Percentiles rank a stretch among this genome's conserved stretches.
Evolutionary conservation across 2,329 filamentous ascomycete species (phyloP).

Genomic region (Epichloe elymi): DNA sequence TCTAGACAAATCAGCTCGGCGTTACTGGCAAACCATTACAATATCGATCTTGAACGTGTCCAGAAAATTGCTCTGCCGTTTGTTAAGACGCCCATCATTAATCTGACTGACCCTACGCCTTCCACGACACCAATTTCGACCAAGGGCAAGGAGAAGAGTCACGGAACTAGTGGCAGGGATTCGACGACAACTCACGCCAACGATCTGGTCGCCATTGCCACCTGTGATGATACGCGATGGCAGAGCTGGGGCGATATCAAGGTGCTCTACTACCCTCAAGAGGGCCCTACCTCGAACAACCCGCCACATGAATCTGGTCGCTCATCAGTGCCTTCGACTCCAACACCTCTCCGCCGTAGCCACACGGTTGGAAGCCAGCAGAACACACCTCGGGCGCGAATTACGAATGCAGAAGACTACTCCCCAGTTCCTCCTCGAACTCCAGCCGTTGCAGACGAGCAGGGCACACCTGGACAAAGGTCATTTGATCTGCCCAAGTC

Average conservation of each 20-base stretch:
- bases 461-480: slow-evolving; percentile 33
- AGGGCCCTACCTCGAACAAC: slow-evolving; percentile 13
- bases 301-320: slow-evolving; percentile 14
- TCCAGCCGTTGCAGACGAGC: slow-evolving; percentile 23
- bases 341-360: slow-evolving; percentile 61
- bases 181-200: slow-evolving; percentile 60
- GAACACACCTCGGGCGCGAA: slow-evolving; percentile 27
- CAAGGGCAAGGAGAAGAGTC: slow-evolving; percentile 66
- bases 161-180: slow-evolving; percentile 27
- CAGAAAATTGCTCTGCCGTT: slow-evolving; percentile 77
- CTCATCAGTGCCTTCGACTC: slow-evolving; percentile 49
- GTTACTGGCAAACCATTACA: slow-evolving; percentile 74
- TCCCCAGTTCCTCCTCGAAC: slow-evolving; percentile 36
- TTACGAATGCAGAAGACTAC: slow-evolving; percentile 24
- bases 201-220: slow-evolving; percentile 65
- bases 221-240: slow-evolving; percentile 47
- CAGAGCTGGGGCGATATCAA: slow-evolving; percentile 70
- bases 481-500: slow-evolving; percentile 52
- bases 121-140: slow-evolving; percentile 40
- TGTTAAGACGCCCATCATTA: slow-evolving; percentile 51
- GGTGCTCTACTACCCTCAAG: slow-evolving; percentile 60
- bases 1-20: slow-evolving; percentile 55
- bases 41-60: slow-evolving; percentile 65
- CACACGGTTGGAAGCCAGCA: slow-evolving; percentile 38
- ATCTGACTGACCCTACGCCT: slow-evolving; percentile 37